Evolutionary conservation across 306 rosid species (phyloP).

Genomic region (Hippophae rhamnoides): DNA sequence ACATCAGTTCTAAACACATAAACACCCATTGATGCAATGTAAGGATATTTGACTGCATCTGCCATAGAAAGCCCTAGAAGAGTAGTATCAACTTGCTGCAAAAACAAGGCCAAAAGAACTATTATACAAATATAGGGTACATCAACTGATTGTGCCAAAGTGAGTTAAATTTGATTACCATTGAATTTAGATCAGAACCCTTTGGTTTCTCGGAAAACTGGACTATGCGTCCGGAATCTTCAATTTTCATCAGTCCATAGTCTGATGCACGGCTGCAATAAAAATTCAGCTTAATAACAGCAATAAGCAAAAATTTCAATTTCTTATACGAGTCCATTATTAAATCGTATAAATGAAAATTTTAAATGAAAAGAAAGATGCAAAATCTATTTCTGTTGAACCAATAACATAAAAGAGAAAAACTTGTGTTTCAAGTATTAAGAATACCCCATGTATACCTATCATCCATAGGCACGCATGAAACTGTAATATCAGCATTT

Average conservation of each 20-base stretch:
- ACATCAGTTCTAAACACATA: slow-evolving; percentile 78
- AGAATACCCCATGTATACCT: slow-evolving; percentile 31
- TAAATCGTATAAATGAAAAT: too few relatives aligned
- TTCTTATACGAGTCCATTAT: too few relatives aligned
- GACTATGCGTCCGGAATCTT: slow-evolving; percentile 48
- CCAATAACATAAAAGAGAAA: neutral
- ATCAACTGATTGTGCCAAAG: neutral
- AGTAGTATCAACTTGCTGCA: slow-evolving; percentile 87
- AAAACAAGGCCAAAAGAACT: slow-evolving; percentile 3
- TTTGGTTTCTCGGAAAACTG: slow-evolving; percentile 91
- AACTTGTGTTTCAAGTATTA: neutral
- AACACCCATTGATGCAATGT: slow-evolving; percentile 98
- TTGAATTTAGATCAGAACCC: slow-evolving; percentile 76
- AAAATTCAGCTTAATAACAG: neutral
- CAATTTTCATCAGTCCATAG: slow-evolving; percentile 84
- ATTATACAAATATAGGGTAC: slow-evolving; percentile 1
- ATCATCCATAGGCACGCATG: slow-evolving; percentile 87
- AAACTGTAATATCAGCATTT: slow-evolving; percentile 88
- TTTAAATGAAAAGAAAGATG: too few relatives aligned
- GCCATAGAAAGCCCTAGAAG: slow-evolving; percentile 64
- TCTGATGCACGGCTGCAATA: slow-evolving; percentile 83
- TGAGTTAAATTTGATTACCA: slow-evolving; percentile 41
- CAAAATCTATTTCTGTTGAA: neutral
- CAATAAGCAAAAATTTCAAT: slow-evolving; percentile 1
- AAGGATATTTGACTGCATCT: slow-evolving; percentile 56